Conservation (phyloP, 495 filamentous ascomycete species). For the Hyaloscypha finlandica region DNA sequence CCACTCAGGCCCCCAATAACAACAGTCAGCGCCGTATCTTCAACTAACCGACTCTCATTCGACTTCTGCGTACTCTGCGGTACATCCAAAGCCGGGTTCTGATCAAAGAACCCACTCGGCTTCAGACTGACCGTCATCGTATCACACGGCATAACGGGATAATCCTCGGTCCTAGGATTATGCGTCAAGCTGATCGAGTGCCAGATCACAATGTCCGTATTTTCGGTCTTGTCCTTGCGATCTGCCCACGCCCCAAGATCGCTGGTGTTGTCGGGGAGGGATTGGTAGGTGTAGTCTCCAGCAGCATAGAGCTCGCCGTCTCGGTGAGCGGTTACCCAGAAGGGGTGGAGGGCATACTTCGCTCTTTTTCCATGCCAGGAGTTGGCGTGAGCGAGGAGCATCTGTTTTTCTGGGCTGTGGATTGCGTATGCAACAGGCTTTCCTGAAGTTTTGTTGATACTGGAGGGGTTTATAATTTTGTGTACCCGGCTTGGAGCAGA, state of each 20-base stretch:
- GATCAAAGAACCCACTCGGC: slow-evolving; percentile 73
- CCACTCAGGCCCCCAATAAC: slow-evolving; percentile 29
- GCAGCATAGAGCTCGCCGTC: slow-evolving; percentile 44
- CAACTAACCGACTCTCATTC: slow-evolving; percentile 50
- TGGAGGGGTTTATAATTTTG: slow-evolving; percentile 71
- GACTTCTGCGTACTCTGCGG: slow-evolving; percentile 55
- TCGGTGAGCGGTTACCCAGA: slow-evolving; percentile 42
- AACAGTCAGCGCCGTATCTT: slow-evolving; percentile 31
- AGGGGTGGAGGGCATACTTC: slow-evolving; percentile 40
- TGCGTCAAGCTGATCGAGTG: slow-evolving; percentile 63
- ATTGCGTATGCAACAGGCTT: slow-evolving; percentile 43
- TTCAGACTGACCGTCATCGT: slow-evolving; percentile 60
- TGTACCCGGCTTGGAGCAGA: slow-evolving; percentile 63
- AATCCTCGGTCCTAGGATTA: slow-evolving; percentile 53
- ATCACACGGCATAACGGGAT: slow-evolving; percentile 63
- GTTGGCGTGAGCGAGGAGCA: slow-evolving; percentile 38
- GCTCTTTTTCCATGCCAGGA: slow-evolving; percentile 40
- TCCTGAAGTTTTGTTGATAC: slow-evolving; percentile 66
- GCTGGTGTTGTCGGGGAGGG: slow-evolving; percentile 38
- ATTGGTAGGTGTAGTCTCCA: slow-evolving; percentile 48
- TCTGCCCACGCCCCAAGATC: slow-evolving; percentile 34
- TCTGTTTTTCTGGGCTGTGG: slow-evolving; percentile 37
- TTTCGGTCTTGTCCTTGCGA: slow-evolving; percentile 42
- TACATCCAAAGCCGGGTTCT: slow-evolving; percentile 77
- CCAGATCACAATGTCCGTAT: slow-evolving; percentile 62